Conservation (phyloP, 768 basidiomycete genomes). For the Serendipita sp. region DNA sequence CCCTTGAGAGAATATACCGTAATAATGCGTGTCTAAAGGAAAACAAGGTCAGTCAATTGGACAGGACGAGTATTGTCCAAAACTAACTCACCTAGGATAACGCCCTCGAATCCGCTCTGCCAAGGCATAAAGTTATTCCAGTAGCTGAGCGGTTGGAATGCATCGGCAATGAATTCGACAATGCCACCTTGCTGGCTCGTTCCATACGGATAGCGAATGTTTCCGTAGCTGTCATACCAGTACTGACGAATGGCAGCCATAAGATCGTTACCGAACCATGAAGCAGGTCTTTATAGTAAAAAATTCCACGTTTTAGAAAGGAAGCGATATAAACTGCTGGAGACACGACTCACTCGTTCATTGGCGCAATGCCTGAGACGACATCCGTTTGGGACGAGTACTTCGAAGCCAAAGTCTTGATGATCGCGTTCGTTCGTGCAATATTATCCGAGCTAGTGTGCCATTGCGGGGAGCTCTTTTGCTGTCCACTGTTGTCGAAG, state of each 20-base stretch:
- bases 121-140: slow-evolving; percentile 44
- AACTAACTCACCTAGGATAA: slow-evolving; percentile 34
- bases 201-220: slow-evolving; percentile 26
- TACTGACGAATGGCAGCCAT: slow-evolving; percentile 40
- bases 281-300: slow-evolving; percentile 40
- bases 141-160: slow-evolving; percentile 56
- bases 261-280: slow-evolving; percentile 37
- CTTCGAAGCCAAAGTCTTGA: slow-evolving; percentile 37
- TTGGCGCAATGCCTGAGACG: slow-evolving; percentile 52
- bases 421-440: slow-evolving; percentile 46
- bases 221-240: slow-evolving; percentile 26
- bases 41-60: neutral
- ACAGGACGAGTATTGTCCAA: slow-evolving; percentile 10
- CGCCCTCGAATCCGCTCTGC: slow-evolving; percentile 21
- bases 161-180: slow-evolving; percentile 56
- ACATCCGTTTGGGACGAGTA: slow-evolving; percentile 36
- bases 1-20: slow-evolving; percentile 17
- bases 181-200: slow-evolving; percentile 33
- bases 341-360: slow-evolving; percentile 48
- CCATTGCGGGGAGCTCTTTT: slow-evolving; percentile 46
- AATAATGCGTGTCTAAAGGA: neutral
- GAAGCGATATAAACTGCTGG: neutral
- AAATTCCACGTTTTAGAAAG: neutral
- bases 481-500: slow-evolving; percentile 63
- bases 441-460: slow-evolving; percentile 50